Conservation (phyloP, 2,329 filamentous ascomycete genomes). For the Cytospora mali region DNA sequence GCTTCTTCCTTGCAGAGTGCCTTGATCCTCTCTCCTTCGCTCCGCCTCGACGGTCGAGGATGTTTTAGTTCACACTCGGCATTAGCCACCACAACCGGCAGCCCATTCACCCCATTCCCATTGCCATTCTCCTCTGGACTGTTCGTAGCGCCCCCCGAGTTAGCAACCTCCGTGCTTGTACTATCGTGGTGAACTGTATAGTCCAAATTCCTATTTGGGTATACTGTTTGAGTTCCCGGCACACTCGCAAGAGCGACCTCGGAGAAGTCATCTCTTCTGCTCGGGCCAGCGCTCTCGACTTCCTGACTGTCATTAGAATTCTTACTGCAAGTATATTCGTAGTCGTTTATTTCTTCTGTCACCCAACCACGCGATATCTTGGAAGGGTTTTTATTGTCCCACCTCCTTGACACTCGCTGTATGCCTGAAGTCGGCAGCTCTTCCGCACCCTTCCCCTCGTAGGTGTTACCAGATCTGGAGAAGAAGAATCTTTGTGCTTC, state of each 20-base stretch:
- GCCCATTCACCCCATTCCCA: neutral
- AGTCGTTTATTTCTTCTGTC: neutral
- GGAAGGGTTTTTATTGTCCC: conserved; percentile 19
- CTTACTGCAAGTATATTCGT: neutral
- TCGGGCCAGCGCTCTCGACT: neutral
- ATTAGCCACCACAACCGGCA: conserved; percentile 19
- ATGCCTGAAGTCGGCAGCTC: conserved; percentile 1
- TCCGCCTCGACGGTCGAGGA: conserved; percentile 23
- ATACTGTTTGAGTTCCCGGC: neutral
- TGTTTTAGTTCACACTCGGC: conserved; percentile 20
- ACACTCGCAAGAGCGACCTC: neutral
- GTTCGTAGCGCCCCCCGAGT: neutral
- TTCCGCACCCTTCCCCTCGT: neutral
- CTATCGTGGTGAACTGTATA: neutral
- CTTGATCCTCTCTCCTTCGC: conserved; percentile 10
- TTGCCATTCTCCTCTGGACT: neutral
- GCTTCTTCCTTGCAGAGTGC: neutral
- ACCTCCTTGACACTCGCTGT: conserved; percentile 11
- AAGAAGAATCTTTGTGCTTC: neutral
- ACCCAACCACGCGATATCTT: too few species aligned
- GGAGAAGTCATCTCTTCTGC: neutral
- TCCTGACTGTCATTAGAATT: neutral
- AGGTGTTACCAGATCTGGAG: neutral
- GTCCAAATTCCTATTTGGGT: neutral
- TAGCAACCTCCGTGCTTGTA: too few species aligned